These are phyloP conservation scores for Pleurotus cornucopiae DNA, from an alignment of 768 basidiomycete genomes.

Conservation along the genomic window DNA sequence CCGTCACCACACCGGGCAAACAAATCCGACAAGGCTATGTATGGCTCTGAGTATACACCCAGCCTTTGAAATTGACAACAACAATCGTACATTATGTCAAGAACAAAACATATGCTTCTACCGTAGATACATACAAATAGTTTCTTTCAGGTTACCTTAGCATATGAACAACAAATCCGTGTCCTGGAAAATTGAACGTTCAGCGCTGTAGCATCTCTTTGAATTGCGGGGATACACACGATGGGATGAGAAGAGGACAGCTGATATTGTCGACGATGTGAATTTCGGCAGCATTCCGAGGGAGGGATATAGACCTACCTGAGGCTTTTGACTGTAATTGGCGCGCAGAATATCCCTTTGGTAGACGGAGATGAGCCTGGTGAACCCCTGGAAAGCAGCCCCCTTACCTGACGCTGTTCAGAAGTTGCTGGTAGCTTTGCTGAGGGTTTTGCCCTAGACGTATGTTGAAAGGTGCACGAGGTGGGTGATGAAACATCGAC, in stretches of 20 bases:
- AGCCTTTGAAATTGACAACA: too few relatives aligned
- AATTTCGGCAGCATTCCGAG: background rate
- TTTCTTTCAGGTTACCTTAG: constrained; percentile 4
- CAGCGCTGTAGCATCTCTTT: too few relatives aligned
- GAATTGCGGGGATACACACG: constrained; percentile 21
- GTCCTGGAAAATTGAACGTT: constrained; percentile 15
- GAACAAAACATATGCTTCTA: too few relatives aligned
- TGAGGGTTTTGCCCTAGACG: constrained; percentile 35
- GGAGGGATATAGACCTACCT: constrained; percentile 36
- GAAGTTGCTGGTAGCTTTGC: constrained; percentile 51
- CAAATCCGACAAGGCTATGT: too few relatives aligned
- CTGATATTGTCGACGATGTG: constrained; percentile 15
- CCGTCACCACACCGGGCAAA: too few relatives aligned
- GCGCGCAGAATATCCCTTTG: constrained; percentile 37
- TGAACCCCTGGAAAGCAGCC: background rate
- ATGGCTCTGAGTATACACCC: too few relatives aligned
- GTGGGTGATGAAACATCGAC: constrained; percentile 11
- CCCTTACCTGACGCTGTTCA: constrained; percentile 19
- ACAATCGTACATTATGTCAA: too few relatives aligned
- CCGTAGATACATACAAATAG: too few relatives aligned
- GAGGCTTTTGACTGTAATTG: constrained; percentile 57
- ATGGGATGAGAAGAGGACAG: constrained; percentile 36
- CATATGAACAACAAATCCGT: constrained; percentile 27
- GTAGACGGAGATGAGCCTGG: constrained; percentile 10
- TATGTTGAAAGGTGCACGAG: background rate